These are phyloP conservation scores for Trichoderma asperellum DNA, from an alignment of 2,329 filamentous ascomycete species.

Conservation along the genomic window DNA sequence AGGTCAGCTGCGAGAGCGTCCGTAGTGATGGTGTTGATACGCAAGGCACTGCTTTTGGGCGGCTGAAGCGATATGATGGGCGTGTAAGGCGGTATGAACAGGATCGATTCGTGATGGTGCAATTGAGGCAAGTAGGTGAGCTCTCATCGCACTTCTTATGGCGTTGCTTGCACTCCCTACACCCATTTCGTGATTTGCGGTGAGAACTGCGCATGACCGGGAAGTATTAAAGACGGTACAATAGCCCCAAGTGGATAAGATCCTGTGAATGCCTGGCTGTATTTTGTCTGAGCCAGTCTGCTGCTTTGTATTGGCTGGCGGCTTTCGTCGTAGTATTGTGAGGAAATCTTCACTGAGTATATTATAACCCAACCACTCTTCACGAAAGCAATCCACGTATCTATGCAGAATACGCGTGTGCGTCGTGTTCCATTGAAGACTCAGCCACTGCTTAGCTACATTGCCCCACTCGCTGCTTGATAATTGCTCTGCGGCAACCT, in stretches of 20 bases:
- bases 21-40: neutral
- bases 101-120: conserved; percentile 33
- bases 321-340: neutral
- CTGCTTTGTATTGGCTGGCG: neutral
- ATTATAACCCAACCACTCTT: neutral
- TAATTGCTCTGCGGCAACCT: neutral
- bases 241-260: neutral
- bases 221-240: neutral
- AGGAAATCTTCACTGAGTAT: neutral
- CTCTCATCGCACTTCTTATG: conserved; percentile 42
- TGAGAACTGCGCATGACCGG: conserved; percentile 30
- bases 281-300: neutral
- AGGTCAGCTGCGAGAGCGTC: neutral
- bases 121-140: conserved; percentile 38
- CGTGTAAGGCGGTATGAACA: conserved; percentile 35
- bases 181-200: conserved; percentile 37
- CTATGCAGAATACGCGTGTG: neutral
- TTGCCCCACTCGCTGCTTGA: neutral
- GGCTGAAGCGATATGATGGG: neutral
- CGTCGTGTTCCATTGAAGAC: neutral
- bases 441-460: conserved; percentile 9
- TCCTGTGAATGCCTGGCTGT: neutral
- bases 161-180: conserved; percentile 36
- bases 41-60: neutral
- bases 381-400: neutral